These are phyloP conservation scores for Saturnispora halmiae DNA, from an alignment of 805 yeast genomes.

Conservation along the genomic window DNA sequence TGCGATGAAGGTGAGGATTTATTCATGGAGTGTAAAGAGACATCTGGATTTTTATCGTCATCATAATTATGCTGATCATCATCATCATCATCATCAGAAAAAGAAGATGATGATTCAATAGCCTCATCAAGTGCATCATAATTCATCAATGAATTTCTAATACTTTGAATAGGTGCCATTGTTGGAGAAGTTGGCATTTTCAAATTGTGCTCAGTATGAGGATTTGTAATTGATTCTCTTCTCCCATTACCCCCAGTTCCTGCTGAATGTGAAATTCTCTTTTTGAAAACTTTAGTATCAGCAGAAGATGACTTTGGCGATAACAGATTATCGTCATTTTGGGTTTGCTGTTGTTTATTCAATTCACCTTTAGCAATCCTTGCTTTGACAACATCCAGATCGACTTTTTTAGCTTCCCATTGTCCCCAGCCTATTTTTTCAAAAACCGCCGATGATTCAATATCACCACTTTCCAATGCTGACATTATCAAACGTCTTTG, in stretches of 20 bases:
- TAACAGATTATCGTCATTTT: not conserved
- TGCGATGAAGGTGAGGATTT: slow-evolving; percentile 5
- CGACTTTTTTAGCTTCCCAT: slow-evolving; percentile 67
- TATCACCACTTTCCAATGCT: slow-evolving; percentile 69
- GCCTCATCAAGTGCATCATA: slow-evolving; percentile 31
- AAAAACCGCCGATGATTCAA: slow-evolving; percentile 55
- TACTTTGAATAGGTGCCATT: slow-evolving; percentile 23
- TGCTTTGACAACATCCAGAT: slow-evolving; percentile 19
- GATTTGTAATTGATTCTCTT: slow-evolving; percentile 45
- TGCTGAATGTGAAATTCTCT: not conserved
- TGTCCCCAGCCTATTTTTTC: slow-evolving; percentile 98
- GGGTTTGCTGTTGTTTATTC: not conserved
- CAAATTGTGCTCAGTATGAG: slow-evolving; percentile 36
- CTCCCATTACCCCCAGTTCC: too few relatives aligned
- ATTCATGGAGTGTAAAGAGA: slow-evolving; percentile 7
- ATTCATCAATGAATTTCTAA: slow-evolving; percentile 25
- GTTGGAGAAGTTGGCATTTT: slow-evolving; percentile 36
- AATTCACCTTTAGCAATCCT: slow-evolving; percentile 15
- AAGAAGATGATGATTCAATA: slow-evolving; percentile 33
- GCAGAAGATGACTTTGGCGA: not conserved
- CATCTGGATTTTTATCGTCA: slow-evolving; percentile 17
- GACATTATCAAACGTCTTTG: slow-evolving; percentile 87
- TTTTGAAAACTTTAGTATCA: not conserved
- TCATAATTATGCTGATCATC: slow-evolving; percentile 5
- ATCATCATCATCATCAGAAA: slow-evolving; percentile 30